Percentiles rank a stretch among this genome's conserved stretches.
phyloP scores from a whole-genome alignment of 2,329 filamentous ascomycete species.

The Ceratocystis diversiconidia region DNA sequence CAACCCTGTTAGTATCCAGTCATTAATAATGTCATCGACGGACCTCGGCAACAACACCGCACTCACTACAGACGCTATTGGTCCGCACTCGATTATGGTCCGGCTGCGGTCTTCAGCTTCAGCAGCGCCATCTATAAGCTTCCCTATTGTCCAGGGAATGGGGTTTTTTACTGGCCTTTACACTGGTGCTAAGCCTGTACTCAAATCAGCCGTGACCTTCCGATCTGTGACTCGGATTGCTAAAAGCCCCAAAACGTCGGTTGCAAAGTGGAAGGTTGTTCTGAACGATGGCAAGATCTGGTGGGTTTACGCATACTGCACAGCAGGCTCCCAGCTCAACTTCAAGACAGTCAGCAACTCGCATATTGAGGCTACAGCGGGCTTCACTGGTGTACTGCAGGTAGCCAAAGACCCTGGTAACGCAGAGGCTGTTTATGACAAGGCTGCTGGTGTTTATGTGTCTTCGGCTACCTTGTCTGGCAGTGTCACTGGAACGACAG shows the following conservation, averaged over 20 bases:
- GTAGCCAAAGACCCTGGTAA: conserved; percentile 57
- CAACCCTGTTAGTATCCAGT: conserved; percentile 71
- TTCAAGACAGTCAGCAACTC: conserved; percentile 54
- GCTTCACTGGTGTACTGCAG: conserved; percentile 69
- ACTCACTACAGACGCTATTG: conserved; percentile 39
- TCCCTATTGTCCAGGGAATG: conserved; percentile 82
- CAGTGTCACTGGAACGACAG: conserved; percentile 40
- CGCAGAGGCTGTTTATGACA: conserved; percentile 58
- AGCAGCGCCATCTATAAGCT: conserved; percentile 48
- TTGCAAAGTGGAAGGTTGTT: conserved; percentile 61
- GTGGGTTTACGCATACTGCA: conserved; percentile 63
- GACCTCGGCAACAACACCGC: conserved; percentile 50
- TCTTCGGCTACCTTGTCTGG: conserved; percentile 51
- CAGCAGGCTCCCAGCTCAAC: conserved; percentile 44
- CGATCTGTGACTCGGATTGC: conserved; percentile 45
- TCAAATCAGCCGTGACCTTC: conserved; percentile 66
- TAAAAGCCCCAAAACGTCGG: conserved; percentile 44
- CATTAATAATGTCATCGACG: conserved; percentile 61
- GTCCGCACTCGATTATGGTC: conserved; percentile 49
- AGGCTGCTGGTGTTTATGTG: conserved; percentile 61
- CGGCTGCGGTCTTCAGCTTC: conserved; percentile 45
- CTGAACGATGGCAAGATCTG: conserved; percentile 62
- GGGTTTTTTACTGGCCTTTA: conserved; percentile 72
- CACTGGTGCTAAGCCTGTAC: conserved; percentile 50
- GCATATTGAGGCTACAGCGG: conserved; percentile 46